These are phyloP conservation scores for Rhizophora apiculata DNA, from an alignment of 345 rosid species.

Conservation along the genomic window DNA sequence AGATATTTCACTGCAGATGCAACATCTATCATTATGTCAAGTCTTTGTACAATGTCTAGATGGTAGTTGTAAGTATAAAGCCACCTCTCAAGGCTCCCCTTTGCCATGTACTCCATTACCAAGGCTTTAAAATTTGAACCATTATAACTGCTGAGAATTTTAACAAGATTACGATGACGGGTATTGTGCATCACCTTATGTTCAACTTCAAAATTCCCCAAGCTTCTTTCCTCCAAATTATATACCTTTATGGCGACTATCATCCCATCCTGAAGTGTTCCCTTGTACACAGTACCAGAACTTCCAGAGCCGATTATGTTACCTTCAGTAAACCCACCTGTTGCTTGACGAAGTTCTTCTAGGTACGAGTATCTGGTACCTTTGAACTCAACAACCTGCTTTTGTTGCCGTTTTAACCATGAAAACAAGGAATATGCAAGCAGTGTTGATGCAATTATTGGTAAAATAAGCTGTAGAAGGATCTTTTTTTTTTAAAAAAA, in stretches of 20 bases:
- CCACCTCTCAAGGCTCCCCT: conserved; percentile 14
- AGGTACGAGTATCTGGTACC: neutral
- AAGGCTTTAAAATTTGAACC: conserved; percentile 7
- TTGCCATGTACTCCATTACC: conserved; percentile 13
- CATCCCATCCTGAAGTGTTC: neutral
- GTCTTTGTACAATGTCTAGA: conserved; percentile 3
- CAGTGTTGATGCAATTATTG: no score
- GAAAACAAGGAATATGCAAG: no score
- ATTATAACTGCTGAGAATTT: neutral
- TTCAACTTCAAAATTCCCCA: conserved; percentile 9
- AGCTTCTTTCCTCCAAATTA: neutral
- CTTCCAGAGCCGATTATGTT: neutral
- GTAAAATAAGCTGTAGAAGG: no score
- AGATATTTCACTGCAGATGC: conserved; percentile 12
- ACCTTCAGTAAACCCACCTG: neutral
- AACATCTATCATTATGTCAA: conserved; percentile 13
- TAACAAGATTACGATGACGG: conserved; percentile 9
- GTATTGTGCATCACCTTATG: neutral
- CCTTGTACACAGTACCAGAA: neutral
- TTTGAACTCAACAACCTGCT: neutral
- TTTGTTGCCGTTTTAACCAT: neutral
- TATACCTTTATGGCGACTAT: conserved; percentile 11
- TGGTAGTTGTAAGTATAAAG: conserved; percentile 3
- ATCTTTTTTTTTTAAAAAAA: no score
- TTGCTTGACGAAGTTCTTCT: neutral